Evolutionary conservation across 495 filamentous ascomycete species (phyloP).

Genomic region (Thermothielavioides terrestris): DNA sequence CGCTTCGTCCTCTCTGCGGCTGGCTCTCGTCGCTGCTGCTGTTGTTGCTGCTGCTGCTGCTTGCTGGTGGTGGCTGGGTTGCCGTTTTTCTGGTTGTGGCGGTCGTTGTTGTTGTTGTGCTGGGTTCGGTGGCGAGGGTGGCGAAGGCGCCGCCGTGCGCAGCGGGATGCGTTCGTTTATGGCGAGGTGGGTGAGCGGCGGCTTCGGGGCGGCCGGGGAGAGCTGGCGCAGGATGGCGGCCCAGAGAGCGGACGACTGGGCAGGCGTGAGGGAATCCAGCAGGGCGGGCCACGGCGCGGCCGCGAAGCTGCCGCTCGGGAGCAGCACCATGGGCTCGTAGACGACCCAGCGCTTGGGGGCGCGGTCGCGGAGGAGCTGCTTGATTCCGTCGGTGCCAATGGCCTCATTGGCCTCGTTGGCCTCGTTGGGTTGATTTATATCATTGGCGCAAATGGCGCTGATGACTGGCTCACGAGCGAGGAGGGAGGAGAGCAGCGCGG

Average conservation of each 20-base stretch:
- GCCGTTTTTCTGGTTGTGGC: too few species aligned
- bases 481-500: background rate
- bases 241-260: conserved; percentile 33
- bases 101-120: too few species aligned
- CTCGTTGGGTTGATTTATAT: background rate
- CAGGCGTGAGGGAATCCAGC: conserved; percentile 15
- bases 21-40: background rate
- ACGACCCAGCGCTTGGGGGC: conserved; percentile 59
- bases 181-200: conserved; percentile 55
- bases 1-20: background rate
- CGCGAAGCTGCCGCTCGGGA: conserved; percentile 53
- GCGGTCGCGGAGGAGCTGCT: conserved; percentile 22
- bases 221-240: conserved; percentile 38
- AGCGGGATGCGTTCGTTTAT: conserved; percentile 64
- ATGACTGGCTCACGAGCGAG: too few species aligned
- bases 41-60: too few species aligned
- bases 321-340: conserved; percentile 61
- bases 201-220: conserved; percentile 32
- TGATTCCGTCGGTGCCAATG: background rate
- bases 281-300: conserved; percentile 39
- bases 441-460: too few species aligned
- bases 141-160: conserved; percentile 7
- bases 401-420: background rate
- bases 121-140: too few species aligned
- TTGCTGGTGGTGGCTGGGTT: too few species aligned